Evolutionary conservation across 345 rosid species (phyloP).

Genomic region (Sapria himalayana): DNA sequence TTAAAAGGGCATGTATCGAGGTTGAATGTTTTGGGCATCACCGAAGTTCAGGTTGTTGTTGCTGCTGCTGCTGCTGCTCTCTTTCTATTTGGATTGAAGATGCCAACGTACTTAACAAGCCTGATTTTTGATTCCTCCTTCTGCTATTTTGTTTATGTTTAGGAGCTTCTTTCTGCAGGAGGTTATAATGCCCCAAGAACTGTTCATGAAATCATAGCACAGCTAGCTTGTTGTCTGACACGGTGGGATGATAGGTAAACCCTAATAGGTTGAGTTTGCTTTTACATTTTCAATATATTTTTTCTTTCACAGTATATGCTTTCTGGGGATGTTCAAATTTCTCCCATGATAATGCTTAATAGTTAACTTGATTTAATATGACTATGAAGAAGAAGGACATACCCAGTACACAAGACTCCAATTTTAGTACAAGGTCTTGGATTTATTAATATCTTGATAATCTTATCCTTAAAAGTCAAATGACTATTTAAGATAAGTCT

Average conservation of each 20-base stretch:
- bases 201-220: conserved; percentile 76
- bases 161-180: conserved; percentile 80
- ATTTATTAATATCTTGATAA: no score
- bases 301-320: no score
- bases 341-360: no score
- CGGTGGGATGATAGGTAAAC: conserved; percentile 97
- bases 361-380: no score
- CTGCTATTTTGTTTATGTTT: conserved; percentile 4
- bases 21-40: conserved; percentile 49
- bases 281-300: no score
- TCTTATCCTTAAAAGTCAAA: no score
- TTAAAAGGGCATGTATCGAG: conserved; percentile 40
- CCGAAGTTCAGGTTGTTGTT: conserved; percentile 76
- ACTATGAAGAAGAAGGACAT: no score
- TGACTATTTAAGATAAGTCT: no score
- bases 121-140: conserved; percentile 7
- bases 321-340: no score
- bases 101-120: background rate
- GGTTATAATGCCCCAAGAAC: conserved; percentile 71
- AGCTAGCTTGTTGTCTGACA: conserved; percentile 50
- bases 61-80: background rate
- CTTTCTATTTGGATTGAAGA: background rate
- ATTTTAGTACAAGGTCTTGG: no score
- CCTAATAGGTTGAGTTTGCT: no score
- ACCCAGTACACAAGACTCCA: no score